Percentiles rank a stretch among this genome's conserved stretches.
Conservation (phyloP, 1,284 basidiomycete species). For the Lignosus rhinocerotis region DNA sequence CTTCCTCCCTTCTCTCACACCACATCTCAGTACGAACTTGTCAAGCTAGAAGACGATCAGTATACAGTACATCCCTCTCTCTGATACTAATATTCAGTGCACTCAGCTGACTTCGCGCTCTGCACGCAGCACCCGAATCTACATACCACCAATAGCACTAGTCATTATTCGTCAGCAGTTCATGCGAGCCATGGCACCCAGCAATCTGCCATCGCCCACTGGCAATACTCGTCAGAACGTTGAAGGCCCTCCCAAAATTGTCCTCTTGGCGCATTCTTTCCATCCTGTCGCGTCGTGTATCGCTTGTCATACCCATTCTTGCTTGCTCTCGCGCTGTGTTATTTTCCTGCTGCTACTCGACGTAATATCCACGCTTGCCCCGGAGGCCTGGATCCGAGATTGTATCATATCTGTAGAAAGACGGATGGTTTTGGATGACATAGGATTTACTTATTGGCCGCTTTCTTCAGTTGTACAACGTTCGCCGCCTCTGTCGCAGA, state of each 20-base stretch:
- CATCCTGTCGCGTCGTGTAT: not conserved
- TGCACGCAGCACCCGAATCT: slow-evolving; percentile 11
- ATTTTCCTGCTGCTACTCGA: slow-evolving; percentile 1
- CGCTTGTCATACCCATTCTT: slow-evolving; percentile 2
- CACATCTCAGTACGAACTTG: slow-evolving; percentile 35
- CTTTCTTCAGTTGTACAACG: not conserved
- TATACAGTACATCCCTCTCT: slow-evolving; percentile 46
- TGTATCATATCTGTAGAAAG: slow-evolving; percentile 17
- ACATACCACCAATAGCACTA: slow-evolving; percentile 29
- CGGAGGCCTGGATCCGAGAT: not conserved
- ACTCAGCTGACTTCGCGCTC: not conserved
- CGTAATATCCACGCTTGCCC: slow-evolving; percentile 2
- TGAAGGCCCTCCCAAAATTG: slow-evolving; percentile 4
- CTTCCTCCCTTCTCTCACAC: slow-evolving; percentile 30
- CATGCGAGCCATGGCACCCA: slow-evolving; percentile 25
- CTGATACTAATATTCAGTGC: not conserved
- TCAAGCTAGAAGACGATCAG: slow-evolving; percentile 64
- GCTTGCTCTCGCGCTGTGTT: slow-evolving; percentile 15
- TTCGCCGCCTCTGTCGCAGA: not conserved
- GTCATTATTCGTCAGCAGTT: slow-evolving; percentile 29
- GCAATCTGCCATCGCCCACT: slow-evolving; percentile 46
- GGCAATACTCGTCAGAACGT: slow-evolving; percentile 68
- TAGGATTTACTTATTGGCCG: not conserved
- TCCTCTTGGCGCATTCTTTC: not conserved
- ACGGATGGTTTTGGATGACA: not conserved